phyloP scores from a whole-genome alignment of 345 rosid species.

The Litchi chinensis region DNA sequence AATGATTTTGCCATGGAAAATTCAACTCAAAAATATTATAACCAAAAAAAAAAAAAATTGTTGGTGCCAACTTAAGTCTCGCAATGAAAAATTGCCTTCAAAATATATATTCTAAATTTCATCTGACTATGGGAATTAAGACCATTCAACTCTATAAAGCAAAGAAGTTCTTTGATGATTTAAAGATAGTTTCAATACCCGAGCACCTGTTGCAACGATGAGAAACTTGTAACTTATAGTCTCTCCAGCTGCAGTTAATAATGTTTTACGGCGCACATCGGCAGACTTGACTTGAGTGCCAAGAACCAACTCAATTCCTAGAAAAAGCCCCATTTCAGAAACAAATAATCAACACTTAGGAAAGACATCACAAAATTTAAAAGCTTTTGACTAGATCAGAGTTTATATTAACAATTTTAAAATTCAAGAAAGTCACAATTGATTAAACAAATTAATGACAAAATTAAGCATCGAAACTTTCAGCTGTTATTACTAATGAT shows the following conservation, averaged over 20 bases:
- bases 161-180: conserved; percentile 12
- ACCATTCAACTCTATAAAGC: background rate
- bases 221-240: conserved; percentile 88
- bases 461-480: background rate
- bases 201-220: conserved; percentile 97
- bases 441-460: background rate
- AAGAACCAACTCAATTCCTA: conserved; percentile 94
- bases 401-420: background rate
- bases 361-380: conserved; percentile 2
- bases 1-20: background rate
- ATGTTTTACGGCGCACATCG: conserved; percentile 85
- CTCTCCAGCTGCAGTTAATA: conserved; percentile 87
- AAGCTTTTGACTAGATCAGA: background rate
- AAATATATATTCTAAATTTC: background rate
- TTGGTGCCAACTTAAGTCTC: background rate
- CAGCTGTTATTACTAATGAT: background rate
- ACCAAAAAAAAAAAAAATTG: background rate
- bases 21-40: background rate
- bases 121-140: background rate
- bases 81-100: background rate
- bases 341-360: background rate
- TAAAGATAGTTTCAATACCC: conserved; percentile 69
- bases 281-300: conserved; percentile 90
- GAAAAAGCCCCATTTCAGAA: conserved; percentile 21
- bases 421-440: background rate